phyloP scores from a whole-genome alignment of 129 eudicot genomes.

The Scalesia atractyloides region DNA sequence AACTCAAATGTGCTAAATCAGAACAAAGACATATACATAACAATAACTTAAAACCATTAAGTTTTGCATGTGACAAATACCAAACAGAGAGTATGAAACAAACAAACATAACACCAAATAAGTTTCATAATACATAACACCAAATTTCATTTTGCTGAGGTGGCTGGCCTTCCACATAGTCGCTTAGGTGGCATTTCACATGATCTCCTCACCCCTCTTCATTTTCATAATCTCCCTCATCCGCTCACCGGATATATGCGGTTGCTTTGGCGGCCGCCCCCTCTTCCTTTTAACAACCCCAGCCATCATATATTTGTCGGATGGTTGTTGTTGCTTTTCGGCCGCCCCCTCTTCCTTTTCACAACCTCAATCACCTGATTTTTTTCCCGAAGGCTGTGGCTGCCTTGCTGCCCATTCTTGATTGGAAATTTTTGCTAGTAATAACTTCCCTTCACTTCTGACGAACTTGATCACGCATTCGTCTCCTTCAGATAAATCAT shows the following conservation, averaged over 20 bases:
- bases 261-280: not conserved
- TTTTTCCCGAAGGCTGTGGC: not conserved
- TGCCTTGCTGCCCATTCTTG: not conserved
- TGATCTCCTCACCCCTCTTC: not conserved
- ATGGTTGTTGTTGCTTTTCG: too few species aligned
- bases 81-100: too few species aligned
- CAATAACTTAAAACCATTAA: too few species aligned
- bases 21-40: too few species aligned
- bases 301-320: not conserved
- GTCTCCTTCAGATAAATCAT: slow-evolving; percentile 23
- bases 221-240: not conserved
- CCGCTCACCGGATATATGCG: too few species aligned
- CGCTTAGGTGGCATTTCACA: slow-evolving; percentile 6
- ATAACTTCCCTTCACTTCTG: slow-evolving; percentile 19
- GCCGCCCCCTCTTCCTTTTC: not conserved
- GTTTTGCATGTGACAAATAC: too few species aligned
- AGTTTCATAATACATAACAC: not conserved
- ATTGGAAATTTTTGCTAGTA: slow-evolving; percentile 11
- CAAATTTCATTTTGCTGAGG: not conserved
- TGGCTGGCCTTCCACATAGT: not conserved
- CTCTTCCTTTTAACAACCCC: not conserved
- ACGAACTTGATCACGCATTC: slow-evolving; percentile 23
- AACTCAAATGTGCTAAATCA: too few species aligned
- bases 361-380: not conserved
- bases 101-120: not conserved